Base-by-base conservation (phyloP, 805 yeast genomes). In the Naumovozyma dairenensis region DNA sequence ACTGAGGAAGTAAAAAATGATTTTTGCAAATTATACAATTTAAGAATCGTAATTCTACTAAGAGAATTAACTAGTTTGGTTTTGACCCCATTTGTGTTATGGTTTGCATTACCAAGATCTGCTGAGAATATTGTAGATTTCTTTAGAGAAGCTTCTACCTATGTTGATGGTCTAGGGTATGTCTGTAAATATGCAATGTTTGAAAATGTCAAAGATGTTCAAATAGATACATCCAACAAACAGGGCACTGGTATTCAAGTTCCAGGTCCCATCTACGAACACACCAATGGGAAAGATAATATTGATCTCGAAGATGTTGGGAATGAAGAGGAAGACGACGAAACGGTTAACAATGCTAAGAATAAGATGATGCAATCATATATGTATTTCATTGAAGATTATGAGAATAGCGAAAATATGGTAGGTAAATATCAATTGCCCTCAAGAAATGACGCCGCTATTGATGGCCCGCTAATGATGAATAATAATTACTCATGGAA, bases 141-240 rank as follows among this genome's bases (percentile, higher is more conserved):
- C 51, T 84, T 89, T 56, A 63, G 97, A 36, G 96, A 89, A 38
- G 80, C 74, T 45, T 77, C 94, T 9, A 77, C 86, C 9, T 92
- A 89, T 54, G 84, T 87, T 31, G 96, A 87, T 60, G 97, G 96
- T 0, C 63, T 92, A 26, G 99, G 98, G 0, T 80, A 87, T 50
- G 94, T 92, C 25, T 89, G 97, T 52, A 78, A 84, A 20, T 85
- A 79, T 66, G 97, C 97, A 2, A 83, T 84, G 77, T 92, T 92
- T 59, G 80, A 84, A 44, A 44, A 55, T 45, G 38, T 57, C 45
- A 38, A 41, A 21, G 32, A 39, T 33, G 39, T 45, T 37, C 36
- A 44, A 35, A 31, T 28, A 3, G 28, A 25, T n/a, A 16, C 14
- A 19, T 3, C 21, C 38, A 19, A 26, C 16, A 9, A n/a, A 25